Conservation (phyloP, 192 early-diverging fungal species). For the Coemansia sp. region DNA sequence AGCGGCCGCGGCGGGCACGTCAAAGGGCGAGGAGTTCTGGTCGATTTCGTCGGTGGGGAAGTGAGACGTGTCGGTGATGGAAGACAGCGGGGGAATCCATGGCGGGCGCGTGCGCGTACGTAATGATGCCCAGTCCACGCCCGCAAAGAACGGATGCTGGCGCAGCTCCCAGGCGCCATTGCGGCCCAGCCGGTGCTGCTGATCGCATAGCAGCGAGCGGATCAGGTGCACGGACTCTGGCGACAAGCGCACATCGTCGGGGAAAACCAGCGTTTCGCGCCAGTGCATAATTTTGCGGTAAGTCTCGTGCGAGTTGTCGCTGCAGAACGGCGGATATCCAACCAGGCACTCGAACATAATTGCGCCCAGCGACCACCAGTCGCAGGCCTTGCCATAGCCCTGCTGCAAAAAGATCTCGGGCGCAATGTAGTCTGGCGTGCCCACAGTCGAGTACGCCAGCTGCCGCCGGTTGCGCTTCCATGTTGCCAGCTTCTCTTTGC, state of each 20-base stretch:
- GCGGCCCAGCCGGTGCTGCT: conserved; percentile 80
- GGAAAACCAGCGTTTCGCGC: conserved; percentile 86
- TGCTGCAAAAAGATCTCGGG: conserved; percentile 94
- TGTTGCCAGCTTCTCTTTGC: conserved; percentile 93
- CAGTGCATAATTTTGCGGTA: conserved; percentile 99
- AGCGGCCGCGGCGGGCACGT: conserved; percentile 18
- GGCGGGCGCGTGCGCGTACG: conserved; percentile 77
- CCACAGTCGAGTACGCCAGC: conserved; percentile 96
- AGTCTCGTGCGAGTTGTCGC: conserved; percentile 92
- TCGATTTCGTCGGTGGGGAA: conserved; percentile 95
- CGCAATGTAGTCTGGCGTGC: conserved; percentile 97
- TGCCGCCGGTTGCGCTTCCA: conserved; percentile 97
- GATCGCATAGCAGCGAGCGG: conserved; percentile 83
- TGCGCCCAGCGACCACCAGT: conserved; percentile 99
- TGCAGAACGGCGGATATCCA: conserved; percentile 98
- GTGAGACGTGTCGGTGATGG: conserved; percentile 97
- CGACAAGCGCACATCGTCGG: conserved; percentile 89
- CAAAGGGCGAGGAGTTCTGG: conserved; percentile 61
- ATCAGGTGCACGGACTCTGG: conserved; percentile 92
- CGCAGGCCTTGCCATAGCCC: conserved; percentile 96
- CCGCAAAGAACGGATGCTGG: conserved; percentile 91
- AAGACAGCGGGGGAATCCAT: conserved; percentile 85
- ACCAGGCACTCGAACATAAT: conserved; percentile 99
- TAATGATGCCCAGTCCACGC: conserved; percentile 87
- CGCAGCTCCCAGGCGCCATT: conserved; percentile 82